Conservation (phyloP, 108 stramenopile species). For the Discostella stelligeroides region DNA sequence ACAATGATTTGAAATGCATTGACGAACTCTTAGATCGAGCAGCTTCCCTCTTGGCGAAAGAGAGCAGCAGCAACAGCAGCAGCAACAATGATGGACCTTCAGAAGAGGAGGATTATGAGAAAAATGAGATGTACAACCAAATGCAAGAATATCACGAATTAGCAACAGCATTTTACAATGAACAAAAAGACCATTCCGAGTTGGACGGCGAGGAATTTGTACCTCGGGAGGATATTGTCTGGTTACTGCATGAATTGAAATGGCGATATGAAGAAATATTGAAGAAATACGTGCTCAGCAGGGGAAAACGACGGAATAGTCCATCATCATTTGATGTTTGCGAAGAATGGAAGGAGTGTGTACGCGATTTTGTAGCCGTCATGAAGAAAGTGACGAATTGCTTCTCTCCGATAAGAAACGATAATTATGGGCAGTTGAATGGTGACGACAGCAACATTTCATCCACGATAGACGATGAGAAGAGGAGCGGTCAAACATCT, state of each 20-base stretch:
- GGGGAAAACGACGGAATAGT: neutral
- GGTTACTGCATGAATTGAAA: slow-evolving; percentile 38
- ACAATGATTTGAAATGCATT: neutral
- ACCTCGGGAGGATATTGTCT: slow-evolving; percentile 21
- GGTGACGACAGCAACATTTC: neutral
- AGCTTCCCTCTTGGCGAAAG: neutral
- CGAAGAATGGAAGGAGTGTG: slow-evolving; percentile 24
- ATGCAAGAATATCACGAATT: slow-evolving; percentile 38
- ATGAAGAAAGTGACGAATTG: slow-evolving; percentile 8
- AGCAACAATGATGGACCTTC: neutral
- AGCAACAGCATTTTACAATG: slow-evolving; percentile 24
- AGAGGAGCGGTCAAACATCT: slow-evolving; percentile 4
- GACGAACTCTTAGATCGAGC: slow-evolving; percentile 3
- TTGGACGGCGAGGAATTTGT: slow-evolving; percentile 11
- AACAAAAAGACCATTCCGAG: slow-evolving; percentile 16
- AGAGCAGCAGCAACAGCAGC: neutral
- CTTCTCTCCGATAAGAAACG: neutral
- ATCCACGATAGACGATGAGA: too few relatives aligned
- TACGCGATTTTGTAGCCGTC: slow-evolving; percentile 20
- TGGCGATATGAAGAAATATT: slow-evolving; percentile 44
- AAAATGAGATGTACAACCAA: neutral
- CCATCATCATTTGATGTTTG: neutral
- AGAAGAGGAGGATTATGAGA: neutral
- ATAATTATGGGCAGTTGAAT: neutral
- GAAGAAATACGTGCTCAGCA: slow-evolving; percentile 6